Conservation (phyloP, 2,329 filamentous ascomycete species). For the Botrytis fabae region DNA sequence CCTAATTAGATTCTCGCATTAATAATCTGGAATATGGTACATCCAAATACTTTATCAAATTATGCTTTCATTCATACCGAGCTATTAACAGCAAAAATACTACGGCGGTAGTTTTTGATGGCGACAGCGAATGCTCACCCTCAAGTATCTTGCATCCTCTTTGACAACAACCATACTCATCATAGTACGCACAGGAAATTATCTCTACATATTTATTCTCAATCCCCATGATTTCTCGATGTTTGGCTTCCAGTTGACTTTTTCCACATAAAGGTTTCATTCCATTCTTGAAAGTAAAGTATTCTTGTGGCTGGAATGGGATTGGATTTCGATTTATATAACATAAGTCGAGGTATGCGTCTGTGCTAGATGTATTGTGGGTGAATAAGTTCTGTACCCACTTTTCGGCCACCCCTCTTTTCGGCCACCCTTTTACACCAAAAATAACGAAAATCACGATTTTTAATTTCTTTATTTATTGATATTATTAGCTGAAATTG, state of each 20-base stretch:
- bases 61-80: background rate
- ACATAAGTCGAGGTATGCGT: background rate
- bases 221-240: too few relatives aligned
- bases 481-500: too few relatives aligned
- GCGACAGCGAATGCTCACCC: rapidly evolving
- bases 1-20: background rate
- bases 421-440: too few relatives aligned
- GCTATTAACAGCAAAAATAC: background rate
- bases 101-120: background rate
- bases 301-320: background rate
- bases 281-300: background rate
- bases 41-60: rapidly evolving
- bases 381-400: too few relatives aligned
- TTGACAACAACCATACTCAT: rapidly evolving
- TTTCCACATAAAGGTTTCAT: background rate
- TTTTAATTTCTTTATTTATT: too few relatives aligned
- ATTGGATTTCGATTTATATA: background rate
- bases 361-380: background rate
- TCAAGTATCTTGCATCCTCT: rapidly evolving
- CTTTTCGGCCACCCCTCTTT: too few relatives aligned
- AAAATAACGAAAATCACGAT: too few relatives aligned
- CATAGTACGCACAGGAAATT: too few relatives aligned
- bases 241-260: too few relatives aligned
- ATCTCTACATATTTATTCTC: too few relatives aligned
- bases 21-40: background rate